A percentile compares a stretch with the other conserved stretches of the same genome.
These are phyloP conservation scores for Ophiostoma australiae DNA, from an alignment of 2,329 filamentous ascomycete genomes.

Conservation along the genomic window DNA sequence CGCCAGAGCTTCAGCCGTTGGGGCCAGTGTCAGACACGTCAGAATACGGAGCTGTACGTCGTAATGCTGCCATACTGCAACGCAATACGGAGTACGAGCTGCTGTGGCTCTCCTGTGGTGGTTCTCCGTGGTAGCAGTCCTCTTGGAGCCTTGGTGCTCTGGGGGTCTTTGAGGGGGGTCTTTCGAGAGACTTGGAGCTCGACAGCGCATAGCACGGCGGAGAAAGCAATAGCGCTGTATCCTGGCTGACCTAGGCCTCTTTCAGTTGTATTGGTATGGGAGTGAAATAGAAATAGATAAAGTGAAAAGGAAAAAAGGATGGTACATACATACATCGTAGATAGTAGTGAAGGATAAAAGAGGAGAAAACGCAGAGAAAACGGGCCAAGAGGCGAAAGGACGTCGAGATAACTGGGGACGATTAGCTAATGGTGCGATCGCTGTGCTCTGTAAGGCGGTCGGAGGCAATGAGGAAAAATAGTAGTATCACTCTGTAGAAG, in stretches of 20 bases:
- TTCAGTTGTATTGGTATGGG: slow-evolving; percentile 5
- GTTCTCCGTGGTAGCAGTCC: background rate
- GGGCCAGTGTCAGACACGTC: background rate
- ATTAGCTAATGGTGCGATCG: background rate
- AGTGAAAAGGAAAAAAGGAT: background rate
- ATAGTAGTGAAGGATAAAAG: background rate
- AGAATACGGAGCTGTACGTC: slow-evolving; percentile 3
- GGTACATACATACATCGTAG: no score
- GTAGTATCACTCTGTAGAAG: background rate
- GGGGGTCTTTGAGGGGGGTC: background rate
- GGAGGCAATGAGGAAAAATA: background rate
- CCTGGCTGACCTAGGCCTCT: background rate
- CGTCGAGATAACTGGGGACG: slow-evolving; percentile 2
- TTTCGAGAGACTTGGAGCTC: background rate
- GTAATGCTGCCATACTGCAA: background rate
- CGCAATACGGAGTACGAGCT: background rate
- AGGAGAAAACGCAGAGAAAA: background rate
- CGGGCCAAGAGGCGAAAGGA: slow-evolving; percentile 6
- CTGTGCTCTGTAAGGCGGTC: background rate
- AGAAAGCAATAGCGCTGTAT: slow-evolving; percentile 1
- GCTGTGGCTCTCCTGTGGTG: background rate
- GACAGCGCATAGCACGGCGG: slow-evolving; percentile 8
- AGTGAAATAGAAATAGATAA: slow-evolving; percentile 6
- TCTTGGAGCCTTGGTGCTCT: background rate
- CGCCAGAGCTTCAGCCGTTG: background rate